Base-by-base conservation (phyloP, 1,284 basidiomycete species). In the Cryptococcus hybrid region DNA sequence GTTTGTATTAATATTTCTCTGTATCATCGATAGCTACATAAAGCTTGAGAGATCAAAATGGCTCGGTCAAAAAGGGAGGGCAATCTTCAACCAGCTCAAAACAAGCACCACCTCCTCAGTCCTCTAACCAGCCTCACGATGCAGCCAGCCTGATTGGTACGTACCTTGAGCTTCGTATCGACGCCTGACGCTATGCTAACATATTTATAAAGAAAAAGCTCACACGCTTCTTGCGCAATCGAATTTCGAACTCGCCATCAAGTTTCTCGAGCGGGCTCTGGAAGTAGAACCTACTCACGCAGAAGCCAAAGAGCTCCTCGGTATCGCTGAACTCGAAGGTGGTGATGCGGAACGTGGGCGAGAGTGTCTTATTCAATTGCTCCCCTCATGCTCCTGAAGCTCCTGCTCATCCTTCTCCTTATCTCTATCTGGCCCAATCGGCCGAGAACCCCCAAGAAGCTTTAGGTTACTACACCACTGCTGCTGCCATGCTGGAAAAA, bases 351-450 rank as follows among this genome's bases (percentile, higher is more conserved):
- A 88, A 3, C 80, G 75, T n/a, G 91, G 90, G 5, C 85, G 84
- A 74, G 54, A 77, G 69, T 73, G 75, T 65, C 67, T 78, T 8
- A 68, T 75, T 24, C 85, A 59, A 82, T 87, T 69, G 77, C 83
- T 77, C 80, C 83, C 83, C 69, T 82, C 86, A 12, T 82, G 84
- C 38, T 73, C 79, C 34, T 77, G 82, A 34, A 46, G 83, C 88
- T n/a, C 88, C 89, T 12, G 51, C 65, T 1, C 56, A 59, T 0
- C 84, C 90, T 3, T 89, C 90, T 30, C 89, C 90, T 5, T 85
- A 94, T 77, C 82, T 96, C 0, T 95, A 96, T 76, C 86, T 97
- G 36, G 93, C 92, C 0, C 93, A 96, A 73, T 81, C 92, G 15
- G 86, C 84, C 1, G 48, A 56, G 7, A 86, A 92, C 48, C 90